Evolutionary conservation across 2,329 filamentous ascomycete species (phyloP), one percentile per base, ranked within the genome.

Genomic region (Lecanicillium sp.): DNA sequence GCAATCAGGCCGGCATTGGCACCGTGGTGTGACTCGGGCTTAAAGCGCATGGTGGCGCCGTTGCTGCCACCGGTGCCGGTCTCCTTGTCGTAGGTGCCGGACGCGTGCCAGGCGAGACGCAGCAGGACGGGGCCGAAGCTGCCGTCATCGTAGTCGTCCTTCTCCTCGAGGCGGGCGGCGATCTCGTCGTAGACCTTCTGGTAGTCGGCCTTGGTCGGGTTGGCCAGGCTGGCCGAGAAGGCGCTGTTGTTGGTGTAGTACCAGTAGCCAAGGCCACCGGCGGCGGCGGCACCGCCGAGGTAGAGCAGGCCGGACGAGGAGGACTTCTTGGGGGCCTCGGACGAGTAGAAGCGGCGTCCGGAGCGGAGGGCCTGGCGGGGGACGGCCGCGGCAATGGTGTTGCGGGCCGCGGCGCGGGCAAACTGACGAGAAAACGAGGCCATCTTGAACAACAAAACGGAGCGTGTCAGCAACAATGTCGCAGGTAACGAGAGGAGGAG

Each of bases 101-200:
- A 90, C 56, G 85, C 83, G 73, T 97, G 93, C 91, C 93, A 97
- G 53, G 89, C 91, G 57, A 97, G 79, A 61, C 91, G 83, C 55
- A 97, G 72, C 49, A 97, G 75, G 52, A 97, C 90, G 23, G 91
- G 93, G 49, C 90, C 91, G 65, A 94, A 97, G 73, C 86, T 93
- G 58, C 93, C 91, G 67, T 98, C 91, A 62, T 97, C 91, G 67
- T 97, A 97, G 57, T 96, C 86, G 59, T 93, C 88, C 64, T 95
- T 83, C 71, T 96, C 87, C 68, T 93, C 84, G 48, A 97, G 74
- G 52, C 77, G 77, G 62, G 75, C 70, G 48, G 91, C 90, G 59
- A 97, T 83, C 62, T 84, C 84, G 66, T 96, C 80, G 75, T 97
- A 97, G 46, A 97, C 88, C 69, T 87, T 86, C 76, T 96, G 90